Conservation (phyloP, 768 basidiomycete genomes). For the Amanita muscaria region DNA sequence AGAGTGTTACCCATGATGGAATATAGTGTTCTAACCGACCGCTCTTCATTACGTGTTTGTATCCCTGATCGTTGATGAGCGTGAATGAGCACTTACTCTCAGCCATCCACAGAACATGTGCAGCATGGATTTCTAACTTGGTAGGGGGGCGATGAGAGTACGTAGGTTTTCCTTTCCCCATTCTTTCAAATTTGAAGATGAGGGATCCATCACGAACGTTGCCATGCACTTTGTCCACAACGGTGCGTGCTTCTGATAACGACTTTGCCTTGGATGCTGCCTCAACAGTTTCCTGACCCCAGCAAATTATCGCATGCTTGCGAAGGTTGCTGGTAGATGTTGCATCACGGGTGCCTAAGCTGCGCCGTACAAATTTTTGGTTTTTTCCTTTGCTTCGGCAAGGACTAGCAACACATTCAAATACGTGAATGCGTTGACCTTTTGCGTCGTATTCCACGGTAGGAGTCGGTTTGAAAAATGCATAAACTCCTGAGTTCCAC, state of each 20-base stretch:
- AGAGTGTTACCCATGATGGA: neutral
- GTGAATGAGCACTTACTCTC: neutral
- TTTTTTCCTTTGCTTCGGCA: neutral
- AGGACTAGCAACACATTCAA: neutral
- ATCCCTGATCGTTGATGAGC: neutral
- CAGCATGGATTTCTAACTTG: neutral
- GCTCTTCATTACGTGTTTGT: too few relatives aligned
- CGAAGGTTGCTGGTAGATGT: constrained; percentile 16
- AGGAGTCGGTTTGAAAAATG: constrained; percentile 5
- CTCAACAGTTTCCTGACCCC: constrained; percentile 16
- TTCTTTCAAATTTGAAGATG: neutral
- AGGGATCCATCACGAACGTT: neutral
- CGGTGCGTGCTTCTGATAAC: constrained; percentile 5
- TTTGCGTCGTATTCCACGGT: neutral
- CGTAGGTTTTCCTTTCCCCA: neutral
- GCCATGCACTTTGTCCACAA: neutral
- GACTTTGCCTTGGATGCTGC: constrained; percentile 9
- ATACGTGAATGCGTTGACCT: neutral
- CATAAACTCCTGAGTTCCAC: constrained; percentile 10
- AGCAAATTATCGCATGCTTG: constrained; percentile 19
- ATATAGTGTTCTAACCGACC: neutral
- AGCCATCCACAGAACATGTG: neutral
- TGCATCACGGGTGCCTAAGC: constrained; percentile 8
- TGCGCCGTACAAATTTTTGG: constrained; percentile 3
- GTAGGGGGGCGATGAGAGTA: neutral